Conservation (phyloP, 768 basidiomycete species). For the Scleroderma bovista region DNA sequence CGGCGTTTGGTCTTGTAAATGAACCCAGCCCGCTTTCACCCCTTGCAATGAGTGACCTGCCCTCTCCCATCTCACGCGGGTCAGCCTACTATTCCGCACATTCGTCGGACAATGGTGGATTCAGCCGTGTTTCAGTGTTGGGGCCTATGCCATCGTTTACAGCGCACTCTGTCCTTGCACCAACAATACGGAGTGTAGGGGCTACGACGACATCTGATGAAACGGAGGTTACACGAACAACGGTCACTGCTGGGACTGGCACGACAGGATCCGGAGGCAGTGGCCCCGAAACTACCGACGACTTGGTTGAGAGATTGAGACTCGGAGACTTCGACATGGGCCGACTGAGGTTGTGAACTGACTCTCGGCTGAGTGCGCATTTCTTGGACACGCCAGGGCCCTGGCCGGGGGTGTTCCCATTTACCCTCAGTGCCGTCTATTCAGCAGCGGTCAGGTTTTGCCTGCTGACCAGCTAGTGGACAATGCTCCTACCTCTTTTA, state of each 20-base stretch:
- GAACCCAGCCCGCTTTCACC: constrained; percentile 18
- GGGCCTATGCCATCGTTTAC: constrained; percentile 31
- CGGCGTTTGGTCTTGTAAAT: constrained; percentile 39
- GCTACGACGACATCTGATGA: constrained; percentile 27
- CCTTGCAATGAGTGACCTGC: constrained; percentile 15
- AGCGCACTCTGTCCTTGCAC: constrained; percentile 16
- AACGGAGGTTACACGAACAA: constrained; percentile 22
- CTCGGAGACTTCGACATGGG: constrained; percentile 21
- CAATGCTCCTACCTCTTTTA: background rate
- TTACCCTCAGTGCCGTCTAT: no score
- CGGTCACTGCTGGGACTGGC: constrained; percentile 8
- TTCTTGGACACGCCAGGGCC: no score
- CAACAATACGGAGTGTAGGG: constrained; percentile 28
- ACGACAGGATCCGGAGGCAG: constrained; percentile 7
- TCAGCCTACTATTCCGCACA: background rate
- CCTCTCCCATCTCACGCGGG: background rate
- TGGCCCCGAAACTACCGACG: constrained; percentile 5
- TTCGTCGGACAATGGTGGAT: constrained; percentile 7
- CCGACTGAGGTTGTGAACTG: constrained; percentile 3
- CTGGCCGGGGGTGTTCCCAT: no score
- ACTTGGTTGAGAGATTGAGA: constrained; percentile 7
- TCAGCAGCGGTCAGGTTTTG: background rate
- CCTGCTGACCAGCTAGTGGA: background rate
- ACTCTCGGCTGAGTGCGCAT: background rate
- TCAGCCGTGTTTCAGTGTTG: constrained; percentile 22